Conservation (phyloP, 768 basidiomycete species). For the Melanogaster broomeanus region DNA sequence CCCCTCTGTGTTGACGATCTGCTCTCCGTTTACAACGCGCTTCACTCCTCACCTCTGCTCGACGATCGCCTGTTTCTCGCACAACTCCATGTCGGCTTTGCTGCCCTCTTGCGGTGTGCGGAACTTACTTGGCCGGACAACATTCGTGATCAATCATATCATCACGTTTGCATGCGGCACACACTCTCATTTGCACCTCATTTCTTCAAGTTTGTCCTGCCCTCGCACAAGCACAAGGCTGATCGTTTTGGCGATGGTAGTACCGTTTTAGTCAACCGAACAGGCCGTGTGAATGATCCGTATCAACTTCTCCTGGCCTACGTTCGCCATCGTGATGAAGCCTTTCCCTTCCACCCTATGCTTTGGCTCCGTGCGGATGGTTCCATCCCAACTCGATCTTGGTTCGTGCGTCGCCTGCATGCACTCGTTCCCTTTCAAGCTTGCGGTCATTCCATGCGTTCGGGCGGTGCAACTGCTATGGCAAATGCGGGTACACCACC, state of each 20-base stretch:
- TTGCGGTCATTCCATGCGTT: slow-evolving; percentile 38
- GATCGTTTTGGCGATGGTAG: slow-evolving; percentile 28
- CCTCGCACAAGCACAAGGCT: slow-evolving; percentile 40
- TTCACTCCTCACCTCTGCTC: slow-evolving; percentile 14
- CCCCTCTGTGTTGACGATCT: slow-evolving; percentile 18
- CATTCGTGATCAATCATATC: no score
- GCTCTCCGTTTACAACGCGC: slow-evolving; percentile 18
- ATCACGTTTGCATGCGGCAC: background rate
- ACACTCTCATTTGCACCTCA: slow-evolving; percentile 19
- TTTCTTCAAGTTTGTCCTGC: slow-evolving; percentile 33
- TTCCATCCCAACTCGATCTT: slow-evolving; percentile 36
- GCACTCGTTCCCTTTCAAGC: slow-evolving; percentile 21
- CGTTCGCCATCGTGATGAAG: slow-evolving; percentile 24
- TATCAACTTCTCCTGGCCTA: slow-evolving; percentile 11
- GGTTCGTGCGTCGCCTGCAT: slow-evolving; percentile 35
- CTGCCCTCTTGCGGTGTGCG: slow-evolving; percentile 28
- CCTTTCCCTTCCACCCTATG: slow-evolving; percentile 26
- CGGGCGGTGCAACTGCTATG: slow-evolving; percentile 20
- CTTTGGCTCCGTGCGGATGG: slow-evolving; percentile 32
- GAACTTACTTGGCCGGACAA: slow-evolving; percentile 31
- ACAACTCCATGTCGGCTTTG: slow-evolving; percentile 24
- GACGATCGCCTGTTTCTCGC: slow-evolving; percentile 32
- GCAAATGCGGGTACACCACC: slow-evolving; percentile 10
- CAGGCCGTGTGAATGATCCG: background rate
- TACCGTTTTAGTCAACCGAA: background rate